Evolutionary conservation across 108 stramenopile species (phyloP).

Genomic region (Fistulifera solaris): DNA sequence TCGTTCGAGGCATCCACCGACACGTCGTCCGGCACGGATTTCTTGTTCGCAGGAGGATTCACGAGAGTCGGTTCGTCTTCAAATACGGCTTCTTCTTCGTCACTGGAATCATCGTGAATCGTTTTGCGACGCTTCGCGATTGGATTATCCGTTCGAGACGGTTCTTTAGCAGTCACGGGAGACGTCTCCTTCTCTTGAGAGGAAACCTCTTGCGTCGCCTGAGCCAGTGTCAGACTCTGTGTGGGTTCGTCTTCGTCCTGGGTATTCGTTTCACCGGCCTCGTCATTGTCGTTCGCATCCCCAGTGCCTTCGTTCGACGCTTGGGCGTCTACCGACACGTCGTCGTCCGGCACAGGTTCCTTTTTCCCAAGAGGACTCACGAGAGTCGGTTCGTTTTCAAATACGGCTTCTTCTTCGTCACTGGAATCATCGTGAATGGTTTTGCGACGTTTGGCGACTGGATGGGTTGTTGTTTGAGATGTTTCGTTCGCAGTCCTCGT

Average conservation of each 20-base stretch:
- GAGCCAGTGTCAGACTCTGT: too few species aligned
- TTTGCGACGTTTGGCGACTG: slow-evolving; percentile 2
- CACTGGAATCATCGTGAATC: slow-evolving; percentile 18
- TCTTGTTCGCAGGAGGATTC: neutral
- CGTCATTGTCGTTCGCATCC: too few species aligned
- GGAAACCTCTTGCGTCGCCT: too few species aligned
- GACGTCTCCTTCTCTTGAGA: too few species aligned
- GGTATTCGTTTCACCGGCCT: too few species aligned
- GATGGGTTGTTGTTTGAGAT: neutral
- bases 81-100: slow-evolving; percentile 29
- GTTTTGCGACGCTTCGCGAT: slow-evolving; percentile 4
- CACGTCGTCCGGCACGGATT: too few species aligned
- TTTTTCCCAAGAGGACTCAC: slow-evolving; percentile 6
- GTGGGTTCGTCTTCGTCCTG: too few species aligned
- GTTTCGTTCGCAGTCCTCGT: neutral
- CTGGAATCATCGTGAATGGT: slow-evolving; percentile 15
- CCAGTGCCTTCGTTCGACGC: too few species aligned
- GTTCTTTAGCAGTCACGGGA: neutral
- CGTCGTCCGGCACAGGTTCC: too few species aligned
- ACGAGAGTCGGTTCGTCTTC: slow-evolving; percentile 11
- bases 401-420: slow-evolving; percentile 30
- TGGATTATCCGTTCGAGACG: neutral
- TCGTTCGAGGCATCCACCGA: too few species aligned
- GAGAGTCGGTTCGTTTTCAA: slow-evolving; percentile 10
- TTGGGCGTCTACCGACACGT: too few species aligned